Base-by-base conservation (phyloP, 1,139 yeast species). In the Diutina pseudorugosa region DNA sequence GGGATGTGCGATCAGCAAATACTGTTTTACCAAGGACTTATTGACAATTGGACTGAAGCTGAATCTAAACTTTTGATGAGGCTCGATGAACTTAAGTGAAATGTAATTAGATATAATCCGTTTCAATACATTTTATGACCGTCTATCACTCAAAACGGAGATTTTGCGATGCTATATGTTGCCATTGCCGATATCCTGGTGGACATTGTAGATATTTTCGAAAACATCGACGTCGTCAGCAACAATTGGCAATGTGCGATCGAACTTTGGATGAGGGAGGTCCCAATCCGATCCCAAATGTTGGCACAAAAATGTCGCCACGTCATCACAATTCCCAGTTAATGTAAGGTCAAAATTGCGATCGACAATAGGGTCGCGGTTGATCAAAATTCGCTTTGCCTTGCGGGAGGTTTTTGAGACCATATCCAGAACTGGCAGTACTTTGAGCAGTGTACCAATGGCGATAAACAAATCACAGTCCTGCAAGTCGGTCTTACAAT, bases 391-490 rank as follows among this genome's bases (percentile, higher is more conserved):
- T 64, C 91, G 97, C 0, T 98, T 98, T 1, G 89, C 81, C 40
- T 77, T 66, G 20, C 77, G 77, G 0, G 87, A 84, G 7, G 57
- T 55, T 14, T 43, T 75, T 55, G 88, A 83, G n/a, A 90, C 55
- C 41, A 93, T 87, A 55, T 89, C 91, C 50, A 93, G 85, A n/a
- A 93, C 98, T 0, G 98, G 98, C 0, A 96, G 91, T 33, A 93
- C 98, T 63, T 91, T 89, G 55, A 93, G 74, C 23, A 98, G 91
- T 0, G 98, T 93, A 9, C 98, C 98, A 18, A 91, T 83, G 65
- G 96, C 85, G 6, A 93, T 77, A 49, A 93, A 68, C 53, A 93
- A 70, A 67, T 93, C 98, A 68, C 96, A 89, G 30, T 59, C 54
- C 6, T 36, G 52, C 25, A 60, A 56, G 53, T 65, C 68, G 4